These are phyloP conservation scores for Fusarium nelsonii DNA, from an alignment of 2,329 filamentous ascomycete genomes.

Conservation along the genomic window DNA sequence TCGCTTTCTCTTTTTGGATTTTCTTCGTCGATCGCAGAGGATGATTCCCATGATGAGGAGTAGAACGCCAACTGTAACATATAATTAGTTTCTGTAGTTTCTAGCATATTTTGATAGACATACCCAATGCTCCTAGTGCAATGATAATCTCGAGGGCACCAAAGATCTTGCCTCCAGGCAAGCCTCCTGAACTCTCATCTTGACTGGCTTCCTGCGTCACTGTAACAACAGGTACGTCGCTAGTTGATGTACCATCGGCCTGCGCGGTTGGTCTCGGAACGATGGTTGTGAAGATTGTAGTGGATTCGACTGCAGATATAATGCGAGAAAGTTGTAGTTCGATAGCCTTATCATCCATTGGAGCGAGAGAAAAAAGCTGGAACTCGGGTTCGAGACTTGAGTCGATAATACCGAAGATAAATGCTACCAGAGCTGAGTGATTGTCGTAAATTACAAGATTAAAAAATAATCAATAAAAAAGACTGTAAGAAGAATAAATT, in stretches of 20 bases:
- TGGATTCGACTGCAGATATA: constrained; percentile 41
- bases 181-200: background rate
- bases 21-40: constrained; percentile 34
- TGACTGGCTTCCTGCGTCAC: constrained; percentile 16
- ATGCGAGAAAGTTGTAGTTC: constrained; percentile 41
- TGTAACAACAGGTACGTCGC: constrained; percentile 16
- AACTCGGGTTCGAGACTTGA: background rate
- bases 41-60: constrained; percentile 33
- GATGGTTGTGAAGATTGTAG: constrained; percentile 44
- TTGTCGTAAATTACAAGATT: constrained; percentile 24
- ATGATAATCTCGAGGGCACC: constrained; percentile 40
- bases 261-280: constrained; percentile 26
- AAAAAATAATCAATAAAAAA: constrained; percentile 13
- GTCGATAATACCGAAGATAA: background rate
- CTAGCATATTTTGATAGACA: rapidly evolving
- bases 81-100: background rate
- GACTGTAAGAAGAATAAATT: constrained; percentile 27
- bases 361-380: background rate
- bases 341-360: constrained; percentile 30
- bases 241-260: constrained; percentile 9
- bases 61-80: constrained; percentile 2
- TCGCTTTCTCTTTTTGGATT: constrained; percentile 31
- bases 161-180: constrained; percentile 17
- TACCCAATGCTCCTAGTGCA: constrained; percentile 40
- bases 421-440: constrained; percentile 25